Evolutionary conservation across 2,329 filamentous ascomycete genomes (phyloP), one percentile per base, ranked within the genome.

Genomic region (Xylariaceae sp.): DNA sequence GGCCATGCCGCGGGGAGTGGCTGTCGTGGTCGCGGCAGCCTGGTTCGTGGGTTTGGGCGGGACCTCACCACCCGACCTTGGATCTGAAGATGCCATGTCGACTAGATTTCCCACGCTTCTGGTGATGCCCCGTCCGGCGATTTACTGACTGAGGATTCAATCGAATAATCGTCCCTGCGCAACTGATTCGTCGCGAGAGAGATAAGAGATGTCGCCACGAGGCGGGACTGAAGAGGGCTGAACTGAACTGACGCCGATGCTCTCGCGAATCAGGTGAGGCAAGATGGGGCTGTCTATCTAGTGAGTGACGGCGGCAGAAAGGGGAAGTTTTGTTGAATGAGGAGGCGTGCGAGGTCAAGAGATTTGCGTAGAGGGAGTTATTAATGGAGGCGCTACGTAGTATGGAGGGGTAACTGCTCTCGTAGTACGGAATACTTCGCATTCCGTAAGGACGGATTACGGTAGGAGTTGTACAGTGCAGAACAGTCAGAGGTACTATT

Each of bases 41-140:
- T 60, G 61, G 17, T 15, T 62, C 55, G 67, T 64, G 51, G 68
- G 64, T 56, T 65, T 67, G 53, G 67, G 65, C 55, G 67, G 59
- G 30, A 30, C 57, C 58, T 57, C 61, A 61, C 60, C 63, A 50
- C 61, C 55, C 9, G 62, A 61, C 15, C 66, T 62, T 48, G 66
- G 67, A 37, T 66, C 66, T 50, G 68, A 53, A 49, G 69, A 70
- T 63, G 69, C 68, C 68, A 65, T 69, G 62, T 68, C 69, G 67
- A 57, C 61, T 67, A 45, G 13, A 9, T 39, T 51, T 45, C 34
- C 15, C 52, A 47, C 18, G 35, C 23, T n/a, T 53, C 53, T 44
- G 17, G 44, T 45, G 30, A 34, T 51, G 55, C 53, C 52, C 49
- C 51, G 41, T 53, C 7, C n/a, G 41, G 53, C 58, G 17, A 49